phyloP scores from a whole-genome alignment of 371 early-diverging fungal genomes.

The Haplosporangium sp. region DNA sequence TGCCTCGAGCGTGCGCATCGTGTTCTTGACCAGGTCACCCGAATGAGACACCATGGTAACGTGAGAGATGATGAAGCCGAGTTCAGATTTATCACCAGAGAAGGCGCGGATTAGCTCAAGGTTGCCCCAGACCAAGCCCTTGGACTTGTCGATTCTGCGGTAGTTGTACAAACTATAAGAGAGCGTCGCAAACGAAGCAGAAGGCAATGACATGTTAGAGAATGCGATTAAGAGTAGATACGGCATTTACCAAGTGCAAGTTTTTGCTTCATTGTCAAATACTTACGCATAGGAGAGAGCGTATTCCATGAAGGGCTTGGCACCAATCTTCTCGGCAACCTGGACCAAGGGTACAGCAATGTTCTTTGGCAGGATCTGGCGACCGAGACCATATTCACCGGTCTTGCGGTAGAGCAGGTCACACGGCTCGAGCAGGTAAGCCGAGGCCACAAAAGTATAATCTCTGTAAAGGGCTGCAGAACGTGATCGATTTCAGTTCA shows the following conservation, averaged over 20 bases:
- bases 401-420: slow-evolving; percentile 76
- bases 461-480: slow-evolving; percentile 82
- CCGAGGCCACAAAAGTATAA: slow-evolving; percentile 87
- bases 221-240: not conserved
- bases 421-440: slow-evolving; percentile 91
- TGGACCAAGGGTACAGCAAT: slow-evolving; percentile 84
- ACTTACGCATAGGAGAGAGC: slow-evolving; percentile 65
- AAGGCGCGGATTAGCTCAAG: slow-evolving; percentile 82
- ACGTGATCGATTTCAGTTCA: not conserved
- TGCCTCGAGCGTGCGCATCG: slow-evolving; percentile 70
- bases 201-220: not conserved
- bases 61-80: slow-evolving; percentile 84
- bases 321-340: slow-evolving; percentile 76
- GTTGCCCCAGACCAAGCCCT: slow-evolving; percentile 74
- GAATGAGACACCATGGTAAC: slow-evolving; percentile 89
- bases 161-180: slow-evolving; percentile 81
- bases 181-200: not conserved
- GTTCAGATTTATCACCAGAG: slow-evolving; percentile 78
- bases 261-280: not conserved
- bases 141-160: slow-evolving; percentile 68
- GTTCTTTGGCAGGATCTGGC: slow-evolving; percentile 76
- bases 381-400: slow-evolving; percentile 83
- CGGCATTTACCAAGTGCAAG: not conserved
- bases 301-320: slow-evolving; percentile 92
- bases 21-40: slow-evolving; percentile 70